Percentiles rank a stretch among this genome's conserved stretches.
Evolutionary conservation across 495 filamentous ascomycete genomes (phyloP).

Genomic region (Penicillium lividum): DNA sequence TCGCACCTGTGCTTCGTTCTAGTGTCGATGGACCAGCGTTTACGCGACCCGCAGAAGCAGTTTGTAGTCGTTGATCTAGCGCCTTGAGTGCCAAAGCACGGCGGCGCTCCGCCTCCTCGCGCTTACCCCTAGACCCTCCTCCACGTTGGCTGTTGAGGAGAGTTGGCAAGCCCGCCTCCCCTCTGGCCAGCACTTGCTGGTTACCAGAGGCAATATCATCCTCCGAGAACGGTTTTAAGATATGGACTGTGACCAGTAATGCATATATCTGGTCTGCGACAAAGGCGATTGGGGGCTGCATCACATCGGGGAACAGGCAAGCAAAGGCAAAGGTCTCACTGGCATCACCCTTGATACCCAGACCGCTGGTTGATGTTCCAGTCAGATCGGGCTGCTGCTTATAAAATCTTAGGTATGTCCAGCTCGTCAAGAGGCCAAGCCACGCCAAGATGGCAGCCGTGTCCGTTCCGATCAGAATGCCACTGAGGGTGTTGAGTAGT

Average conservation of each 20-base stretch:
- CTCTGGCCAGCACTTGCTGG: conserved; percentile 65
- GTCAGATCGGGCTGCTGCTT: conserved; percentile 70
- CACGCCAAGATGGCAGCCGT: conserved; percentile 80
- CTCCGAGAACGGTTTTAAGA: conserved; percentile 85
- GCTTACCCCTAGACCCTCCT: conserved; percentile 52
- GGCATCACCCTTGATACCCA: conserved; percentile 72
- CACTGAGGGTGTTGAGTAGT: conserved; percentile 70
- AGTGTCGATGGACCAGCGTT: conserved; percentile 34
- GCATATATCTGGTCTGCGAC: conserved; percentile 75
- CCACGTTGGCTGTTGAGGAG: conserved; percentile 52
- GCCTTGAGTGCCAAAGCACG: conserved; percentile 87
- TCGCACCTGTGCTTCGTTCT: conserved; percentile 44
- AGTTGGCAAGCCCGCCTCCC: conserved; percentile 65
- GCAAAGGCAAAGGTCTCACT: conserved; percentile 94
- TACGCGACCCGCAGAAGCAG: conserved; percentile 60
- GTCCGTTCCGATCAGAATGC: conserved; percentile 79
- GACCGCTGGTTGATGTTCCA: conserved; percentile 52
- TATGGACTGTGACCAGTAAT: conserved; percentile 65
- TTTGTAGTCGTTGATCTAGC: conserved; percentile 86
- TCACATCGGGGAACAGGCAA: conserved; percentile 88
- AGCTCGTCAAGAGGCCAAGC: conserved; percentile 82
- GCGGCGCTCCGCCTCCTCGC: conserved; percentile 90
- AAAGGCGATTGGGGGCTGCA: conserved; percentile 73
- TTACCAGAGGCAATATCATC: conserved; percentile 82
- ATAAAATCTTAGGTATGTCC: conserved; percentile 97